A percentile compares a stretch with the other conserved stretches of the same genome.
Conservation (phyloP, 2,329 filamentous ascomycete species). For the Arthroderma sp. region DNA sequence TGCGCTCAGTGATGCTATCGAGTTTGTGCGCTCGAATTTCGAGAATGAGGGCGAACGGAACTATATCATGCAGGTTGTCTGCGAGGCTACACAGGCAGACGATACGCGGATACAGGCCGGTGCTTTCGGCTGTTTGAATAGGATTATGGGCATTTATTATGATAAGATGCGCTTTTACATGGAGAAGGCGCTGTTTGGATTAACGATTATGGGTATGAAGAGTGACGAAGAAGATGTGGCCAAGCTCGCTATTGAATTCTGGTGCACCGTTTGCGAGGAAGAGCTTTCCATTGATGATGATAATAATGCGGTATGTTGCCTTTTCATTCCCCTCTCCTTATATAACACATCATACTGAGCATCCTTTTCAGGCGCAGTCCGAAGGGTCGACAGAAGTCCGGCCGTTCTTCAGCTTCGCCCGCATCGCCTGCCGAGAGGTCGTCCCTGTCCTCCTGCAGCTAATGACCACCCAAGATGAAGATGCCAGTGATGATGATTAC, state of each 20-base stretch:
- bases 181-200: constrained; percentile 96
- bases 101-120: constrained; percentile 89
- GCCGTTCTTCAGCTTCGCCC: constrained; percentile 90
- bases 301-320: constrained; percentile 57
- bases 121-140: constrained; percentile 92
- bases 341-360: background rate
- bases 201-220: constrained; percentile 98
- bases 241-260: constrained; percentile 97
- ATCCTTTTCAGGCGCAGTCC: constrained; percentile 41
- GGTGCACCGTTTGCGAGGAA: constrained; percentile 99
- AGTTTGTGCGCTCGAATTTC: constrained; percentile 97
- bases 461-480: constrained; percentile 94
- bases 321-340: background rate
- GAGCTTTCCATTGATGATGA: constrained; percentile 97
- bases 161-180: constrained; percentile 99
- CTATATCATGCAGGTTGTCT: constrained; percentile 99
- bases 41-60: constrained; percentile 98
- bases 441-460: constrained; percentile 81
- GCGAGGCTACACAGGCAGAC: constrained; percentile 89
- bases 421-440: constrained; percentile 85
- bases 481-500: constrained; percentile 93
- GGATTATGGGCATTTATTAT: constrained; percentile 98
- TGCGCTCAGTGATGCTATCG: constrained; percentile 87
- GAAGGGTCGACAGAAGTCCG: constrained; percentile 75
- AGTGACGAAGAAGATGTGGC: constrained; percentile 93